Evolutionary conservation across 108 stramenopile species (phyloP), one percentile per base, ranked within the genome.

Genomic region (Fistulifera pelliculosa): DNA sequence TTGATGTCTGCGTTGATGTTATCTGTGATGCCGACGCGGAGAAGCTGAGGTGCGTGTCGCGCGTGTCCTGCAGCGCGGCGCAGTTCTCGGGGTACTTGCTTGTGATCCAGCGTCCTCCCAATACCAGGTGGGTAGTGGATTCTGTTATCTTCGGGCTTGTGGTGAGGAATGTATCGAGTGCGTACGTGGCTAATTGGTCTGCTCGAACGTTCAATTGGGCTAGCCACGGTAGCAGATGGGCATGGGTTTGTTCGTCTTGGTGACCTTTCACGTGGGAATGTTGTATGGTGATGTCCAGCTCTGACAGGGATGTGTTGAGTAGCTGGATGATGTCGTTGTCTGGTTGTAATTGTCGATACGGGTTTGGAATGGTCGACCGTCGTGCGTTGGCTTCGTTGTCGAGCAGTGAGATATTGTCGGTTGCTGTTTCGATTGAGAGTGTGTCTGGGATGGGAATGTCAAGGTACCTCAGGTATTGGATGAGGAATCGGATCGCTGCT

Each of bases 171-270:
- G 31, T 35, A 23, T 50, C 49, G 12, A 50, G 26, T 6, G 49
- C 49, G 23, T 50, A 50, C 3, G 49, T 50, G 26, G 49, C 49
- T 8, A 50, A 24, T 15, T 22, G 24, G 14, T 54, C 53, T 1
- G 53, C 53, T 15, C 15, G 25, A 8, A 54, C 31, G 13, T 54
- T 54, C 7, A 54, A 17, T 54, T 54, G 53, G 8, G 53, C 53
- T 15, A 10, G 8, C 13, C n/a, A 18, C 1, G 53, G n/a, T 1
- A 54, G 38, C 2, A 24, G 15, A 50, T 19, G 23, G 8, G 28
- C 8, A 5, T 18, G 18, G 8, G 1, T 2, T 2, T 16, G 35
- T 1, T 54, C 18, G 18, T 54, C 53, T 17, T 54, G 53, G 31
- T 54, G 53, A 17, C 53, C 53, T 38, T 28, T 54, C 2, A 54